Evolutionary conservation across 78 protist genomes (phyloP).

Genomic region (Monosiga brevicollis): DNA sequence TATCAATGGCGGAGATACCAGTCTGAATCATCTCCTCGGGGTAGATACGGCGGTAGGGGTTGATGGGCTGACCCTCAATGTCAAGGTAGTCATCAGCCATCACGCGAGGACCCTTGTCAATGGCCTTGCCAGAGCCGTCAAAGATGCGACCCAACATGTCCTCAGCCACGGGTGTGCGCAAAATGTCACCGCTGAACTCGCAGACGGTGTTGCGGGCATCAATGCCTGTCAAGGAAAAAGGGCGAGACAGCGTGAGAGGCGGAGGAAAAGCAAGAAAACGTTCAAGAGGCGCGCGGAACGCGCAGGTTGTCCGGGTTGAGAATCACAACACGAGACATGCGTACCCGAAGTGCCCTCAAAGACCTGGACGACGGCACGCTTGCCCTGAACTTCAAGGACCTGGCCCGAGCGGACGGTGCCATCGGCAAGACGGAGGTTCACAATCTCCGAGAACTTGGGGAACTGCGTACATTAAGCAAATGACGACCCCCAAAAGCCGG

Average conservation of each 20-base stretch:
- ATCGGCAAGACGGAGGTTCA: constrained; percentile 82
- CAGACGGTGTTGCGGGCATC: constrained; percentile 83
- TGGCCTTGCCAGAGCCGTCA: constrained; percentile 98
- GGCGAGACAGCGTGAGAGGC: no score
- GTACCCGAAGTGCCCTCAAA: constrained; percentile 97
- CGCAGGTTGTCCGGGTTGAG: no score
- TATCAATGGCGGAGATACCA: constrained; percentile 98
- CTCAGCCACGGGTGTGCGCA: constrained; percentile 86
- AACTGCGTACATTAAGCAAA: no score
- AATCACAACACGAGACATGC: background rate
- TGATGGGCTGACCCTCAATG: constrained; percentile 93
- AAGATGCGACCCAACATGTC: constrained; percentile 99
- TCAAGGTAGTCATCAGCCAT: constrained; percentile 95
- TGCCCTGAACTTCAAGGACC: constrained; percentile 84
- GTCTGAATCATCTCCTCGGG: constrained; percentile 99
- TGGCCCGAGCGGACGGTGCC: constrained; percentile 89
- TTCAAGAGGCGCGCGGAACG: no score
- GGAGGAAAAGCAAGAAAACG: no score
- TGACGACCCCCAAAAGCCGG: no score
- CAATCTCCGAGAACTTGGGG: constrained; percentile 91
- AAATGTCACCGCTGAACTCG: constrained; percentile 93
- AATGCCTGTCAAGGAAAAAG: constrained; percentile 69
- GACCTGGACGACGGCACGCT: constrained; percentile 96
- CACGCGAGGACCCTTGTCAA: constrained; percentile 92
- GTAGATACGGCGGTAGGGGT: constrained; percentile 92